Evolutionary conservation across 2,329 filamentous ascomycete genomes (phyloP).

Genomic region (Rhynchosporium graminicola): DNA sequence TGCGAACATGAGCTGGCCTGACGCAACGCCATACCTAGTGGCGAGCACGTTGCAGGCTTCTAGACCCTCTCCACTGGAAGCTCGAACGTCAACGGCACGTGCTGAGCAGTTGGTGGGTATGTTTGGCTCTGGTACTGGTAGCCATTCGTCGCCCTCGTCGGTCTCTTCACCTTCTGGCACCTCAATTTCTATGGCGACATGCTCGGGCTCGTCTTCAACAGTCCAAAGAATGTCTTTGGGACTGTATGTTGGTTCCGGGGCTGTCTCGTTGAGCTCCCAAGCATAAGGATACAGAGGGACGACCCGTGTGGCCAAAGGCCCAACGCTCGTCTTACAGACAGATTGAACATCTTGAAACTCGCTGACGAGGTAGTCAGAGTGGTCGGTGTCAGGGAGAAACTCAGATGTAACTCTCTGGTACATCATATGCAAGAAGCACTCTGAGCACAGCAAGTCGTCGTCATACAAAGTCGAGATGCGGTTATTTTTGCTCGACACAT

Average conservation of each 20-base stretch:
- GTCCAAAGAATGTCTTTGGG: not conserved
- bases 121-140: not conserved
- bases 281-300: not conserved
- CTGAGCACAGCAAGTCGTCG: slow-evolving; percentile 2
- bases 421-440: not conserved
- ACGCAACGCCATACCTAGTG: not conserved
- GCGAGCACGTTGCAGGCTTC: not conserved
- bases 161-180: not conserved
- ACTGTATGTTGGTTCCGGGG: not conserved
- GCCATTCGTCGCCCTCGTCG: not conserved
- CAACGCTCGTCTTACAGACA: not conserved
- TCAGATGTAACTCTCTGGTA: not conserved
- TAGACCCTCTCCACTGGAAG: not conserved
- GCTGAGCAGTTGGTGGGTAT: slow-evolving; percentile 1
- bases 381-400: not conserved
- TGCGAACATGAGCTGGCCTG: slow-evolving; percentile 2
- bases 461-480: slow-evolving; percentile 1
- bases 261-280: slow-evolving; percentile 1
- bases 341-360: slow-evolving; percentile 1
- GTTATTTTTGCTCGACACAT: slow-evolving; percentile 1
- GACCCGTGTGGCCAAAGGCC: not conserved
- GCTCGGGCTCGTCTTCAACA: not conserved
- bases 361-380: slow-evolving; percentile 2
- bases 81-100: not conserved
- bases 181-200: not conserved